phyloP scores from a whole-genome alignment of 345 rosid species.

The Angophora floribunda region DNA sequence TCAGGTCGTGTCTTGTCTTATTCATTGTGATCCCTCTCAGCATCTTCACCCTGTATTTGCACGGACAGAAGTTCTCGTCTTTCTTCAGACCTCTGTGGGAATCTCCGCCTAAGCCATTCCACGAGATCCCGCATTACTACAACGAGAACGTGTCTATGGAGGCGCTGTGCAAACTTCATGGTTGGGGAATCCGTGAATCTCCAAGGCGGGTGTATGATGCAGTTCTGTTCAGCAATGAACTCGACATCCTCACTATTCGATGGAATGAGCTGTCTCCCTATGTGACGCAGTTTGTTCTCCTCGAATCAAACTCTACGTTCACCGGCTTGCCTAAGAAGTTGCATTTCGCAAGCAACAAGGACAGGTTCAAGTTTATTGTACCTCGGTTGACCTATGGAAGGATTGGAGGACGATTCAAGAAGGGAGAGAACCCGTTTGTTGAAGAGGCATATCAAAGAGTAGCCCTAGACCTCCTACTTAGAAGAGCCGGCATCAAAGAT shows the following conservation, averaged over 20 bases:
- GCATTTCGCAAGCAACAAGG: slow-evolving; percentile 45
- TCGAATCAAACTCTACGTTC: slow-evolving; percentile 90
- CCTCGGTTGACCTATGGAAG: slow-evolving; percentile 74
- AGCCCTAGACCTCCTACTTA: slow-evolving; percentile 73
- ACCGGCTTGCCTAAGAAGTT: slow-evolving; percentile 63
- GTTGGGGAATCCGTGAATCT: slow-evolving; percentile 75
- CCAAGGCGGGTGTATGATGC: slow-evolving; percentile 90
- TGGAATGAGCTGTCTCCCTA: slow-evolving; percentile 90
- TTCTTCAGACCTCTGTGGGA: slow-evolving; percentile 73
- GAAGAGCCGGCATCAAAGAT: slow-evolving; percentile 79
- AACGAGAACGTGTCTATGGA: slow-evolving; percentile 64
- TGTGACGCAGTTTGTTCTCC: slow-evolving; percentile 71
- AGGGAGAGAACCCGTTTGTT: slow-evolving; percentile 82
- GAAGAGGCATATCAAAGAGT: slow-evolving; percentile 95
- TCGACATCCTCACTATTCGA: slow-evolving; percentile 68
- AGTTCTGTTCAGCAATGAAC: slow-evolving; percentile 73
- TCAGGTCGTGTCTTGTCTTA: slow-evolving; percentile 19
- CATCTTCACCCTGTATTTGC: slow-evolving; percentile 36
- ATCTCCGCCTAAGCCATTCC: slow-evolving; percentile 54
- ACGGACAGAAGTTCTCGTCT: slow-evolving; percentile 55
- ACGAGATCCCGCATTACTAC: slow-evolving; percentile 63
- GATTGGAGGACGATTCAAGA: slow-evolving; percentile 74
- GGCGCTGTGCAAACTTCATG: slow-evolving; percentile 71
- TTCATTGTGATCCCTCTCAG: slow-evolving; percentile 34
- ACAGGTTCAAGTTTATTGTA: slow-evolving; percentile 52